A percentile compares a stretch with the other conserved stretches of the same genome.
These are phyloP conservation scores for Capronia americana DNA, from an alignment of 2,329 filamentous ascomycete genomes.

Conservation along the genomic window DNA sequence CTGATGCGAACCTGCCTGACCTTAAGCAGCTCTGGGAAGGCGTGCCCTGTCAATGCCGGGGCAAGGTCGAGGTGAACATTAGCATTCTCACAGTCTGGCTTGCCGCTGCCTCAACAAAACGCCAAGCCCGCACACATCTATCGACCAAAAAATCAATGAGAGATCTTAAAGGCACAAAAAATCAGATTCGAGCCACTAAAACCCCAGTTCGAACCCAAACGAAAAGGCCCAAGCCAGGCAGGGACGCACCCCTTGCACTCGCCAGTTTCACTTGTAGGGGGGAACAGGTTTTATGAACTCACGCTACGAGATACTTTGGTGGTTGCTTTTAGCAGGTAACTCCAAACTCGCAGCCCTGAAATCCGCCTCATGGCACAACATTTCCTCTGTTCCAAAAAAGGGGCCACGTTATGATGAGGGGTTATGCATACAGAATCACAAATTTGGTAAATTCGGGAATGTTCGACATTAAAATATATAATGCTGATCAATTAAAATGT, in stretches of 20 bases:
- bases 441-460: background rate
- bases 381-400: background rate
- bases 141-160: background rate
- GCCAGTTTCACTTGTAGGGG: background rate
- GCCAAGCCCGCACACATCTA: background rate
- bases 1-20: background rate
- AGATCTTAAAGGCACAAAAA: background rate
- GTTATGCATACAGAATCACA: background rate
- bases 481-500: background rate
- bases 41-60: background rate
- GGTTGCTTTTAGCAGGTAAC: conserved; percentile 2
- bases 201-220: background rate
- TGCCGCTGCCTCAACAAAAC: background rate
- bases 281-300: background rate
- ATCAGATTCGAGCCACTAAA: background rate
- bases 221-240: background rate
- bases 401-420: background rate
- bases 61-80: conserved; percentile 2
- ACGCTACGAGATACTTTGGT: background rate
- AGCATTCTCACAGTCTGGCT: background rate
- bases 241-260: conserved; percentile 1
- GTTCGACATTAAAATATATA: background rate
- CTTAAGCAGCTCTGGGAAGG: background rate
- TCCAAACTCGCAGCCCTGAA: background rate
- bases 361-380: background rate